Conservation (phyloP, 1,284 basidiomycete species). For the Hymenochaete sp. region DNA sequence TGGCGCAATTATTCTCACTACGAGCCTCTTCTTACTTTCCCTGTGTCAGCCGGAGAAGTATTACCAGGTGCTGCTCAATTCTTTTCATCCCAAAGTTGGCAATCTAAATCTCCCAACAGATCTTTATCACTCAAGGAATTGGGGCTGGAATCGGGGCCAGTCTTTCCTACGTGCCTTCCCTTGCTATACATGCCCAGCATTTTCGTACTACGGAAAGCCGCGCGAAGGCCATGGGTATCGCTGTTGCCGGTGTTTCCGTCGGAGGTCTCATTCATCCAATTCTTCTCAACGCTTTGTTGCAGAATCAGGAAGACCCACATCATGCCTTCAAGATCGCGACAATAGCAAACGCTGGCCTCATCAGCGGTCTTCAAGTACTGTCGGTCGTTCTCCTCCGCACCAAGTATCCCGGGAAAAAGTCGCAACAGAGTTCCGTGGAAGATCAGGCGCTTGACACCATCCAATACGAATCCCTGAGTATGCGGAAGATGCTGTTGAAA, state of each 20-base stretch:
- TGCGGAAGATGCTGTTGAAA: background rate
- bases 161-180: slow-evolving; percentile 19
- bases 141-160: slow-evolving; percentile 19
- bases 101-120: slow-evolving; percentile 6
- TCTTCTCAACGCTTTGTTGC: slow-evolving; percentile 25
- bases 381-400: slow-evolving; percentile 27
- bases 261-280: slow-evolving; percentile 26
- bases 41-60: slow-evolving; percentile 32
- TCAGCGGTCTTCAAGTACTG: slow-evolving; percentile 22
- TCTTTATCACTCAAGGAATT: slow-evolving; percentile 21
- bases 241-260: slow-evolving; percentile 20
- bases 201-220: slow-evolving; percentile 17
- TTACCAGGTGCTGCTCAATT: slow-evolving; percentile 31
- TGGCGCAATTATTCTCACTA: slow-evolving; percentile 30
- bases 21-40: slow-evolving; percentile 38
- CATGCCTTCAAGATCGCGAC: slow-evolving; percentile 21
- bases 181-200: slow-evolving; percentile 20
- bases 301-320: background rate
- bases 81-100: slow-evolving; percentile 27
- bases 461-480: background rate
- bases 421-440: background rate
- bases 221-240: slow-evolving; percentile 21
- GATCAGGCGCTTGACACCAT: background rate
- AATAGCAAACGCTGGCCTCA: slow-evolving; percentile 25
- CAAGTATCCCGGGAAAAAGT: slow-evolving; percentile 12